phyloP scores from a whole-genome alignment of 2,329 filamentous ascomycete species.

The Alternaria postmessia region DNA sequence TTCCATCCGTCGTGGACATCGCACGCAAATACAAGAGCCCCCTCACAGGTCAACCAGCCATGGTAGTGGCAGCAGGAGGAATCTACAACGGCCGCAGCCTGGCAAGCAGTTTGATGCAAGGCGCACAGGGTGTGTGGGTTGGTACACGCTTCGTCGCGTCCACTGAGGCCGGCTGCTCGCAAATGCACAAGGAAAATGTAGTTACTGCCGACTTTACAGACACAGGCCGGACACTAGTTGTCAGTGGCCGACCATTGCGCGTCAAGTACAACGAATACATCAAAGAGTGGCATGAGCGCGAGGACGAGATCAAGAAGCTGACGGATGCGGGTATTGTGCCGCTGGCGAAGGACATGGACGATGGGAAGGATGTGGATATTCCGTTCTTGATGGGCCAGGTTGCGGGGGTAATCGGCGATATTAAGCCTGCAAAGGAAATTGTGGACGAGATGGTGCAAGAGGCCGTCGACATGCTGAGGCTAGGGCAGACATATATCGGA shows the following conservation, averaged over 20 bases:
- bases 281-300: constrained; percentile 78
- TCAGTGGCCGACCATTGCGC: constrained; percentile 82
- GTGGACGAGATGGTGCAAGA: constrained; percentile 83
- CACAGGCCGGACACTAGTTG: constrained; percentile 81
- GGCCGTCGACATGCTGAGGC: constrained; percentile 49
- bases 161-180: constrained; percentile 80
- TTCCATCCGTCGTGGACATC: constrained; percentile 87
- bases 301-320: constrained; percentile 76
- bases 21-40: constrained; percentile 75
- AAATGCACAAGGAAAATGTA: constrained; percentile 84
- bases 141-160: constrained; percentile 90
- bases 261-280: constrained; percentile 87
- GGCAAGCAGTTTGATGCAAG: constrained; percentile 84
- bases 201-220: constrained; percentile 80
- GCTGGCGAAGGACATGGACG: constrained; percentile 81
- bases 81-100: constrained; percentile 83
- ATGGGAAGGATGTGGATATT: constrained; percentile 81
- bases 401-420: constrained; percentile 75
- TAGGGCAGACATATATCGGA: constrained; percentile 48
- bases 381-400: constrained; percentile 96
- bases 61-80: constrained; percentile 90
- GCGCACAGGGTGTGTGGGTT: constrained; percentile 90
- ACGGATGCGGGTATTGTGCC: constrained; percentile 81
- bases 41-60: constrained; percentile 72
- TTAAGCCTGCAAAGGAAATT: constrained; percentile 84